These are phyloP conservation scores for Zoysia pacifica DNA, from an alignment of 176 grass and related monocot genomes.

Conservation along the genomic window DNA sequence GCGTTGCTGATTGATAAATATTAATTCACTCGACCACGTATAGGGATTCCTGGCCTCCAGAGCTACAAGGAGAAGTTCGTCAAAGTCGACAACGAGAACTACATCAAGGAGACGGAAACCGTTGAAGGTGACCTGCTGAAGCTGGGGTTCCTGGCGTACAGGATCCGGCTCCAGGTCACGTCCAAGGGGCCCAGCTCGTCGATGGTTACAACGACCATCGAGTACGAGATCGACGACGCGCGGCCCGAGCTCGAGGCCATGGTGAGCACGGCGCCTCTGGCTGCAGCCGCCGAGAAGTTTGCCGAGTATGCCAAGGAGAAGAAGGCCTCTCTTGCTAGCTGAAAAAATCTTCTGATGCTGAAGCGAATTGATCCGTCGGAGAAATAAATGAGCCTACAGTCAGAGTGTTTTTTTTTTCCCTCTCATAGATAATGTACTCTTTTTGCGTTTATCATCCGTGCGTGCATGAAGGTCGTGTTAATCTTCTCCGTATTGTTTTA, in stretches of 20 bases:
- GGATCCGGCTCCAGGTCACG: conserved; percentile 20
- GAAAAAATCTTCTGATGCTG: too few species aligned
- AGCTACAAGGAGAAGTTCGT: conserved; percentile 1
- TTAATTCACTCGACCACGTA: not conserved
- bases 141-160: conserved; percentile 37
- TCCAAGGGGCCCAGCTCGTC: conserved; percentile 16
- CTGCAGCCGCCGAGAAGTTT: conserved; percentile 13
- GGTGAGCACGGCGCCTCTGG: conserved; percentile 26
- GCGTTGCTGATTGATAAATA: too few species aligned
- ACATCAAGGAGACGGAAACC: not conserved
- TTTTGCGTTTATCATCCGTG: too few species aligned
- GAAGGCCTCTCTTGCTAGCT: not conserved
- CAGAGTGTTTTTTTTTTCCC: too few species aligned
- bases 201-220: conserved; percentile 7
- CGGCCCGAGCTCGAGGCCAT: not conserved
- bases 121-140: not conserved
- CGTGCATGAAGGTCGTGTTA: too few species aligned
- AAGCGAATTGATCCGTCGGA: too few species aligned
- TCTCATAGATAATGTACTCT: too few species aligned
- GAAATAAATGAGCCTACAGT: too few species aligned
- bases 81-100: conserved; percentile 6
- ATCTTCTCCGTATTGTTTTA: too few species aligned
- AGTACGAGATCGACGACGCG: conserved; percentile 37
- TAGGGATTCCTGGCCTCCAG: conserved; percentile 42
- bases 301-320: conserved; percentile 29